A percentile compares a stretch with the other conserved stretches of the same genome.
Evolutionary conservation across 345 rosid genomes (phyloP).

Genomic region (Citrus glauca): DNA sequence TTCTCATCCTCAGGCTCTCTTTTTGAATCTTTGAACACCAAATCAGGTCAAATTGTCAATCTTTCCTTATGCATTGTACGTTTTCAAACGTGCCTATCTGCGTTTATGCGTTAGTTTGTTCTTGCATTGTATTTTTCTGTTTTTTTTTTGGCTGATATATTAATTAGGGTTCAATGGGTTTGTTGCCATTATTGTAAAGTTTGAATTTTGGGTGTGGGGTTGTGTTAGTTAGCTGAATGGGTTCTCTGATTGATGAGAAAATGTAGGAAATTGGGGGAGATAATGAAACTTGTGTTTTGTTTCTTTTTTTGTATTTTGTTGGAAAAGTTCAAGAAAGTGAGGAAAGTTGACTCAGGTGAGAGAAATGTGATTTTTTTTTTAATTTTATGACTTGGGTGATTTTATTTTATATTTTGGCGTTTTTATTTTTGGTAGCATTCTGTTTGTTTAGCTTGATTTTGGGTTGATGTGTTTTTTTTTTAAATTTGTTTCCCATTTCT

Average conservation of each 20-base stretch:
- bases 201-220: conserved; percentile 12
- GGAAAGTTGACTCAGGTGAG: neutral
- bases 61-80: neutral
- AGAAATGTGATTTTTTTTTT: neutral
- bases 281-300: neutral
- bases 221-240: neutral
- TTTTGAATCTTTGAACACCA: conserved; percentile 10
- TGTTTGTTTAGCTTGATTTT: conserved; percentile 12
- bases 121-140: neutral
- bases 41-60: conserved; percentile 6
- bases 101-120: neutral
- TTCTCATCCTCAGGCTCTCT: conserved; percentile 9
- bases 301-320: neutral
- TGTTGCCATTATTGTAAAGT: neutral
- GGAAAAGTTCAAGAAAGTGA: neutral
- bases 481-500: neutral
- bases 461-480: neutral
- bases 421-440: conserved; percentile 22
- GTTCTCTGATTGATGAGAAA: conserved; percentile 10
- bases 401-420: neutral
- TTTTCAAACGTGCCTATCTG: neutral
- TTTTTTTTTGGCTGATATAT: neutral
- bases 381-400: neutral
- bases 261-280: conserved; percentile 9
- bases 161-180: conserved; percentile 10